Evolutionary conservation across 2,329 filamentous ascomycete species (phyloP).

Genomic region (Cercospora berteroae): DNA sequence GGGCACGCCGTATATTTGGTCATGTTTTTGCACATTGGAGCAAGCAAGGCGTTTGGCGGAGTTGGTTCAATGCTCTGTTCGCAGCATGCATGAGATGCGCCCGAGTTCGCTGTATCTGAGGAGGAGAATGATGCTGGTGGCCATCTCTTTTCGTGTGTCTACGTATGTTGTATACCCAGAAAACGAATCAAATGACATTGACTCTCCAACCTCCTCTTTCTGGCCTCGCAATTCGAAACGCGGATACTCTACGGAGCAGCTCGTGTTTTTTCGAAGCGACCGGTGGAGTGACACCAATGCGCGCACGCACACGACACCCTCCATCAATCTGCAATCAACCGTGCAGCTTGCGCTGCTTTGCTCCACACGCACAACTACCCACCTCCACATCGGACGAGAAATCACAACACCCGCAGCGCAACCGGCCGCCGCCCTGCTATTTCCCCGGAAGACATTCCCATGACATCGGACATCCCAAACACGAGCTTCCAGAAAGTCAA

Average conservation of each 20-base stretch:
- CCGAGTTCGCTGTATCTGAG: background rate
- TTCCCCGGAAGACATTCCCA: background rate
- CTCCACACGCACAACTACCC: background rate
- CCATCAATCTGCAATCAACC: background rate
- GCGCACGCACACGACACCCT: background rate
- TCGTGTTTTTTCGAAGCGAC: background rate
- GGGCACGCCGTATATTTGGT: slow-evolving; percentile 2
- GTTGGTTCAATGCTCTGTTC: background rate
- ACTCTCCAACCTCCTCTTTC: background rate
- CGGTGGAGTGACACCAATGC: slow-evolving; percentile 1
- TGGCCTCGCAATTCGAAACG: background rate
- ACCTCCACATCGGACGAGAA: background rate
- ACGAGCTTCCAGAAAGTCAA: background rate
- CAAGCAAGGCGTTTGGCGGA: slow-evolving; percentile 14
- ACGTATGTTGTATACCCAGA: slow-evolving; percentile 4
- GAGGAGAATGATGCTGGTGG: background rate
- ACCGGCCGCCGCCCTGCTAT: background rate
- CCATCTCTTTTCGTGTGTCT: background rate
- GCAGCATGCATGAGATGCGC: slow-evolving; percentile 1
- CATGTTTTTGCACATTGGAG: slow-evolving; percentile 7
- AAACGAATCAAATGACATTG: background rate
- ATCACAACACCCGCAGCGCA: background rate
- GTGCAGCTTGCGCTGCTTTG: background rate
- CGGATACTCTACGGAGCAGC: background rate
- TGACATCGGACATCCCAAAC: background rate